These are phyloP conservation scores for Neopestalotiopsis rosae DNA, from an alignment of 2,329 filamentous ascomycete genomes.

Conservation along the genomic window DNA sequence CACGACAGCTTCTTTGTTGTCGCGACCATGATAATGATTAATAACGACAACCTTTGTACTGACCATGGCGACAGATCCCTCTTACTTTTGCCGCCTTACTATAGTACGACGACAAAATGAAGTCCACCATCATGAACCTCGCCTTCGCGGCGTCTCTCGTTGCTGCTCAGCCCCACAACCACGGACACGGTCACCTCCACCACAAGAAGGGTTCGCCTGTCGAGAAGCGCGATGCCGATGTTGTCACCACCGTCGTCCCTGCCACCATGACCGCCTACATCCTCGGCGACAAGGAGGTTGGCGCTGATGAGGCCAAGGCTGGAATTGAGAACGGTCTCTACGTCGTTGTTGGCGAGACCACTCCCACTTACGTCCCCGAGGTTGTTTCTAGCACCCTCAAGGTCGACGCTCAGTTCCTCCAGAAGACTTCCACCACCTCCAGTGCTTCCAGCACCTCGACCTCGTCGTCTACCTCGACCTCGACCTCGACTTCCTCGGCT, in stretches of 20 bases:
- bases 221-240: conserved; percentile 53
- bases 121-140: conserved; percentile 50
- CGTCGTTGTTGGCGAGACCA: conserved; percentile 65
- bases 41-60: neutral
- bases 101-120: conserved; percentile 43
- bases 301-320: conserved; percentile 67
- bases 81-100: neutral
- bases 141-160: conserved; percentile 59
- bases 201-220: conserved; percentile 58
- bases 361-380: conserved; percentile 56
- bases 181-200: conserved; percentile 65
- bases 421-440: conserved; percentile 29
- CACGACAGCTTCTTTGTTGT: neutral
- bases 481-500: conserved; percentile 27
- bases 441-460: conserved; percentile 39
- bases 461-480: conserved; percentile 28
- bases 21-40: conserved; percentile 10
- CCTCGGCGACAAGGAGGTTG: conserved; percentile 68
- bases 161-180: conserved; percentile 63
- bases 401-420: conserved; percentile 37
- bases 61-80: neutral
- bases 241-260: conserved; percentile 59
- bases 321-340: conserved; percentile 76
- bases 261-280: conserved; percentile 75
- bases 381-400: conserved; percentile 39